phyloP scores from a whole-genome alignment of 2,329 filamentous ascomycete species.

The Chrysosporium keratinophilum region DNA sequence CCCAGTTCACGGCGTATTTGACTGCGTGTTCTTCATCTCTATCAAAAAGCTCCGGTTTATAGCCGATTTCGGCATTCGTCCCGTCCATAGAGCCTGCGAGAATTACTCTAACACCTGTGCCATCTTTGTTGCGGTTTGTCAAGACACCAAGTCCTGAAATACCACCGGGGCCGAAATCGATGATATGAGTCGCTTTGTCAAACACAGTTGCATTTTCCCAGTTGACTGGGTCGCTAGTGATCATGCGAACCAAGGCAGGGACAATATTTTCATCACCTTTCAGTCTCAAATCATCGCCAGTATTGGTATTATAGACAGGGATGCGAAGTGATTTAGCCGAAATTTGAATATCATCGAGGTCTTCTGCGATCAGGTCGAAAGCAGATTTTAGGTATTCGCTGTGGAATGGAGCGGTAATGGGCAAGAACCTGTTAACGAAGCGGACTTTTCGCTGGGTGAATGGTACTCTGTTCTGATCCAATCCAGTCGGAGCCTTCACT shows the following conservation, averaged over 20 bases:
- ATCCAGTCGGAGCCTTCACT: constrained; percentile 91
- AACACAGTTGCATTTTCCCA: constrained; percentile 95
- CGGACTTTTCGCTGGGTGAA: constrained; percentile 93
- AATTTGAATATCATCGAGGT: constrained; percentile 73
- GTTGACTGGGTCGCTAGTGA: constrained; percentile 85
- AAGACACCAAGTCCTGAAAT: constrained; percentile 92
- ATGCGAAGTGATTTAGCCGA: constrained; percentile 64
- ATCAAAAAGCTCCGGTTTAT: constrained; percentile 96
- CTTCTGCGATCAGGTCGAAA: constrained; percentile 70
- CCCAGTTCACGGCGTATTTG: constrained; percentile 93
- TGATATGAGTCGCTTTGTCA: constrained; percentile 78
- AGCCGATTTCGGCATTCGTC: constrained; percentile 80
- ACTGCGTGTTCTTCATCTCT: constrained; percentile 90
- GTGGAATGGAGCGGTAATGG: constrained; percentile 96
- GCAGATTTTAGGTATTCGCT: constrained; percentile 84
- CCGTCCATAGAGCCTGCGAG: constrained; percentile 88
- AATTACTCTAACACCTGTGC: constrained; percentile 92
- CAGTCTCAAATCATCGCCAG: constrained; percentile 69
- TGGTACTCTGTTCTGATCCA: constrained; percentile 89
- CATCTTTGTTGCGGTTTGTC: constrained; percentile 98
- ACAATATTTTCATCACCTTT: constrained; percentile 68
- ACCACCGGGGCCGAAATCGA: constrained; percentile 94
- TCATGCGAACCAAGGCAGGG: constrained; percentile 77
- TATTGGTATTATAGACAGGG: constrained; percentile 81
- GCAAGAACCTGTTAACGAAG: constrained; percentile 92